These are phyloP conservation scores for Diplodia scrobiculata DNA, from an alignment of 2,329 filamentous ascomycete genomes.

Conservation along the genomic window DNA sequence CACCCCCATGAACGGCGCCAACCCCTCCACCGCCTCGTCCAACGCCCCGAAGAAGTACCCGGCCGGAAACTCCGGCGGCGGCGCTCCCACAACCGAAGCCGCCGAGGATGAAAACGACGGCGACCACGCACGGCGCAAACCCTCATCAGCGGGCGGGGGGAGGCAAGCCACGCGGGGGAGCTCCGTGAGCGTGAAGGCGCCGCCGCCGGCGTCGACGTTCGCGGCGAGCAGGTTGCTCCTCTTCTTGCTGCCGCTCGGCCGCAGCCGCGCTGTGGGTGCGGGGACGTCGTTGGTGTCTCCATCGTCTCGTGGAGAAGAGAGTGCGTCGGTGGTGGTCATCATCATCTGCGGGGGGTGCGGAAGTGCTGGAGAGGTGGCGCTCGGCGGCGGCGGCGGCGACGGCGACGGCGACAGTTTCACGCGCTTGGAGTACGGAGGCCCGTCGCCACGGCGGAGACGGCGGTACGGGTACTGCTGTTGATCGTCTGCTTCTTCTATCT, in stretches of 20 bases:
- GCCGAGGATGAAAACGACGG: background rate
- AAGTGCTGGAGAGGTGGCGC: too few relatives aligned
- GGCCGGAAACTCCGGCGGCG: background rate
- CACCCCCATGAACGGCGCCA: constrained; percentile 9
- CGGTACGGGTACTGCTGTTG: background rate
- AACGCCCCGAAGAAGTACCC: background rate
- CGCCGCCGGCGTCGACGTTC: background rate
- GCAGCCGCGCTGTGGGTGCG: background rate
- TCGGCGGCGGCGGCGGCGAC: too few relatives aligned
- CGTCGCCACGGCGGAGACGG: background rate
- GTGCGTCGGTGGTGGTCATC: too few relatives aligned
- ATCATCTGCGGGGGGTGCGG: too few relatives aligned
- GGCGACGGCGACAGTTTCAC: too few relatives aligned
- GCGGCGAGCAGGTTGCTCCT: background rate
- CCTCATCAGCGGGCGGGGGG: background rate
- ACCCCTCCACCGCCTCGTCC: background rate
- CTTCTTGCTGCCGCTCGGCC: background rate
- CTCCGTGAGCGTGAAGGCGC: background rate
- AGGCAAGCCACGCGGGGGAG: background rate
- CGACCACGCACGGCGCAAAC: too few relatives aligned
- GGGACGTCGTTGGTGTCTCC: background rate
- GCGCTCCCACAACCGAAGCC: background rate
- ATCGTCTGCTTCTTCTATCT: background rate
- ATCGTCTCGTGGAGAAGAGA: background rate
- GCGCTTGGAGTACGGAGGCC: too few relatives aligned